These are phyloP conservation scores for Selenicereus undatus DNA, from an alignment of 148 eudicot genomes.

Conservation along the genomic window DNA sequence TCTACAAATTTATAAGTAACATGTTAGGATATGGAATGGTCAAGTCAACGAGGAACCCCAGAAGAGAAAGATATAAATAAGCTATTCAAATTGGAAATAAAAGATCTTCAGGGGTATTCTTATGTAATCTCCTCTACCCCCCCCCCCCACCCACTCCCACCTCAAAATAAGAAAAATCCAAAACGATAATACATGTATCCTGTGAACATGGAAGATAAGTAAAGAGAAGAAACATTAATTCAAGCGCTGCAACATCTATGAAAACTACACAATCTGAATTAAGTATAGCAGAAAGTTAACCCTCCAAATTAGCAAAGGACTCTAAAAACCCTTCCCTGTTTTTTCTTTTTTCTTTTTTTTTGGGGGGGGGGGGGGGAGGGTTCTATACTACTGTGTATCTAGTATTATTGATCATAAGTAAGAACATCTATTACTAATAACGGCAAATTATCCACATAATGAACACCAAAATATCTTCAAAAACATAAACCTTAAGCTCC, in stretches of 20 bases:
- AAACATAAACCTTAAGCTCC: neutral
- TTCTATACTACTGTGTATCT: neutral
- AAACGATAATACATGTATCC: conserved; percentile 15
- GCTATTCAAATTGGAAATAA: conserved; percentile 10
- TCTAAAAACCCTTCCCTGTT: too few species aligned
- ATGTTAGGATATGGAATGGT: conserved; percentile 4
- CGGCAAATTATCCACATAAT: conserved; percentile 7
- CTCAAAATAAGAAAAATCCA: neutral
- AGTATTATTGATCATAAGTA: neutral
- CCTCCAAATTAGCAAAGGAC: neutral
- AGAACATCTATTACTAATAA: neutral
- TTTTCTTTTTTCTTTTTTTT: too few species aligned
- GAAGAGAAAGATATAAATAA: conserved; percentile 12
- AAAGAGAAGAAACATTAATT: neutral
- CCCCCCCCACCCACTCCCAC: neutral
- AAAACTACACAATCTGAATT: neutral
- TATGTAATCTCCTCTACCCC: neutral
- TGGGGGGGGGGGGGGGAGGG: neutral
- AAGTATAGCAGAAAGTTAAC: neutral
- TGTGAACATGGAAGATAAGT: neutral
- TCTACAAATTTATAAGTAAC: conserved; percentile 15
- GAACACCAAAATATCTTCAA: neutral
- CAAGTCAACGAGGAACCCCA: neutral
- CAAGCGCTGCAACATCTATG: neutral
- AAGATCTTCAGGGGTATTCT: conserved; percentile 16